phyloP scores from a whole-genome alignment of 345 rosid genomes.

The Eucalyptus virginea region DNA sequence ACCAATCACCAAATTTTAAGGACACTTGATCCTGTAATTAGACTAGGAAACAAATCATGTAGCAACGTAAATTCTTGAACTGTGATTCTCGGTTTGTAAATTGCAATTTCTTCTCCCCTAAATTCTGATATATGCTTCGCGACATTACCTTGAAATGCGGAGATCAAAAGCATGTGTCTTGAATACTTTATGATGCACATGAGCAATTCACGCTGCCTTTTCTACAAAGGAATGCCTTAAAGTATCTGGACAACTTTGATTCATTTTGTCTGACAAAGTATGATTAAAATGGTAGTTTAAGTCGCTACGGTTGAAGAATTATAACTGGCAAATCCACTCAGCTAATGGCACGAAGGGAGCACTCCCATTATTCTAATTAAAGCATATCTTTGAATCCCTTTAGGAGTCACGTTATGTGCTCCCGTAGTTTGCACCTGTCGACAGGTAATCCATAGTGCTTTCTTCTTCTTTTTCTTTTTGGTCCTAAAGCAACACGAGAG shows the following conservation, averaged over 20 bases:
- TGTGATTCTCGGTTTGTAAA: background rate
- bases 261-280: background rate
- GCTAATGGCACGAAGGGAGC: background rate
- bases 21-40: background rate
- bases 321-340: background rate
- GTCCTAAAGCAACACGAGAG: background rate
- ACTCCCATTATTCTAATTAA: background rate
- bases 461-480: background rate
- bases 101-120: background rate
- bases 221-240: background rate
- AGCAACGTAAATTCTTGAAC: background rate
- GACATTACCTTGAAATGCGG: background rate
- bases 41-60: background rate
- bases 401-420: background rate
- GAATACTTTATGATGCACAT: background rate
- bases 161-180: background rate
- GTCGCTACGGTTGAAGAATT: background rate
- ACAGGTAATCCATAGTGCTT: background rate
- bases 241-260: background rate
- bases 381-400: background rate
- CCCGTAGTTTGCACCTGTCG: background rate
- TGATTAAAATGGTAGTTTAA: constrained; percentile 1
- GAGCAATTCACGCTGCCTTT: background rate
- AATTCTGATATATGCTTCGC: background rate
- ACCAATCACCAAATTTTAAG: background rate